Base-by-base conservation (phyloP, 345 rosid species). In the Sapria himalayana region DNA sequence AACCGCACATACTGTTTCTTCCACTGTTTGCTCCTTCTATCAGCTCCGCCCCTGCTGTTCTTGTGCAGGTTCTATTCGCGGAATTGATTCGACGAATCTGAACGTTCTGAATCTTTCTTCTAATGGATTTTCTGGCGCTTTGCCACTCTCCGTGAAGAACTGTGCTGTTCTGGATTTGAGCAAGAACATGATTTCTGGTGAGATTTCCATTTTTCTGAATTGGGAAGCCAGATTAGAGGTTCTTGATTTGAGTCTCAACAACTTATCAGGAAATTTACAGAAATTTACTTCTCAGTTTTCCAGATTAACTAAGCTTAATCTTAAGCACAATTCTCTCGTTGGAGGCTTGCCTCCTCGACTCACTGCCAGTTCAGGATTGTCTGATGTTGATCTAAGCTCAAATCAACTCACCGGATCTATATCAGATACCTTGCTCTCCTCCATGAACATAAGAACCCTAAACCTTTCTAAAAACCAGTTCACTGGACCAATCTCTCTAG, bases 181-280 rank as follows among this genome's bases (percentile, higher is more conserved):
- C 55, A 59, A 69, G 61, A 85, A 85, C 59, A 55, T 34, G 60
- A 63, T 85, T 55, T 63, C 70, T 15, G 84, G 71, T 20, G 69
- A 78, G 22, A 43, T 75, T 32, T 74, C 84, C 33, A 59, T 62
- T 41, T 15, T 78, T 50, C 63, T 54, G 51, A 40, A 71, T 13
- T 85, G 94, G 96, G 70, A 64, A 57, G 76, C 74, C 33, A 54
- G 67, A 43, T 56, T 74, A 15, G 78, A 76, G 54, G 31, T 55
- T 62, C 64, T 86, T 45, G 94, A 86, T 68, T 58, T 86, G 69
- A 78, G 97, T 57, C 73, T 89, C 25, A 86, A 86, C 58, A 56
- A 57, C 10, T 66, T 86, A 59, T 67, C 66, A 2, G 94, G 97
- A 67, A 61, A 54, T 66, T 44, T 81, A 39, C 66, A 89, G n/a